These are phyloP conservation scores for Teratosphaeria pseudoeucalypti DNA, from an alignment of 2,329 filamentous ascomycete genomes.

Conservation along the genomic window DNA sequence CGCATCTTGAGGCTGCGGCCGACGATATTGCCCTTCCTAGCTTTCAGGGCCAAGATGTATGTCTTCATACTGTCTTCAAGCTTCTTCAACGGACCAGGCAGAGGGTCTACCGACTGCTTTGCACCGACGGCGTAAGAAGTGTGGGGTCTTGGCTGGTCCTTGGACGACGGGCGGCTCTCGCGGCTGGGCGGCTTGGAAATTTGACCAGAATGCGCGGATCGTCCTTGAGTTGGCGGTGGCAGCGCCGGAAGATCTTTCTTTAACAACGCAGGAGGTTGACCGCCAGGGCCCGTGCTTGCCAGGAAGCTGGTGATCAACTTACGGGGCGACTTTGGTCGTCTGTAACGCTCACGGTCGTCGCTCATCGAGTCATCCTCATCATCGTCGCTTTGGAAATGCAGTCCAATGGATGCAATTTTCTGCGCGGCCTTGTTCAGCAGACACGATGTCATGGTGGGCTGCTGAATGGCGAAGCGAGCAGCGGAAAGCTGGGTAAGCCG, in stretches of 20 bases:
- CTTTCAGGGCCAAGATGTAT: conserved; percentile 71
- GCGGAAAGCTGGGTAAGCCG: conserved; percentile 16
- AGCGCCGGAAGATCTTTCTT: conserved; percentile 20
- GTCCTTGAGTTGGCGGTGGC: conserved; percentile 11
- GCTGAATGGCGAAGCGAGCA: conserved; percentile 57
- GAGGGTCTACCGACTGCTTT: conserved; percentile 36
- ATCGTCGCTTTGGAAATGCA: conserved; percentile 21
- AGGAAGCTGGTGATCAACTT: conserved; percentile 75
- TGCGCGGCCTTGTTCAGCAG: conserved; percentile 71
- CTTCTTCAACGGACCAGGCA: conserved; percentile 50
- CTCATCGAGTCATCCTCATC: conserved; percentile 9
- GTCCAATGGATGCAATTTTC: conserved; percentile 55
- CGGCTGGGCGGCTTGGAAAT: conserved; percentile 28
- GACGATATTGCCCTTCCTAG: conserved; percentile 76
- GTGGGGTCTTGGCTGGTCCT: conserved; percentile 19
- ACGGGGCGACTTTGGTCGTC: conserved; percentile 73
- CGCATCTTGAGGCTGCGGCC: conserved; percentile 66
- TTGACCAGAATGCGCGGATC: conserved; percentile 14
- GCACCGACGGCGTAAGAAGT: conserved; percentile 36
- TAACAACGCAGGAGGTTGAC: conserved; percentile 16
- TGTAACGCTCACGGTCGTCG: conserved; percentile 40
- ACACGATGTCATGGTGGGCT: conserved; percentile 53
- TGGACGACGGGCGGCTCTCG: conserved; percentile 24
- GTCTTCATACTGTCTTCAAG: conserved; percentile 78
- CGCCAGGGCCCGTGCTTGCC: conserved; percentile 49